A percentile compares a stretch with the other conserved stretches of the same genome.
Evolutionary conservation across 768 basidiomycete genomes (phyloP).

Genomic region (Calvatia gigantea): DNA sequence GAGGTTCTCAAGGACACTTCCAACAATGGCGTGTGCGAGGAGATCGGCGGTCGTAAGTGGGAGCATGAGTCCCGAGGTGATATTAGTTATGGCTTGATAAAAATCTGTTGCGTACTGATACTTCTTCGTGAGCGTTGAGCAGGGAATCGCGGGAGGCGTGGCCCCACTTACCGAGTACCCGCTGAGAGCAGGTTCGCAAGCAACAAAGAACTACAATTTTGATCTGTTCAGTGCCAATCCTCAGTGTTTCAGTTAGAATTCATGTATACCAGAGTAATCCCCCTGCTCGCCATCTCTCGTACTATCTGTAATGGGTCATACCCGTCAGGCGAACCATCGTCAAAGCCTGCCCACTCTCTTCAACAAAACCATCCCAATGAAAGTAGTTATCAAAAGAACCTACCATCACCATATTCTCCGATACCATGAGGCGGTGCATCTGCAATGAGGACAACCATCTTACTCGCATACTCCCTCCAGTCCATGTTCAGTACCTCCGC

Average conservation of each 20-base stretch:
- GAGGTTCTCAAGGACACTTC: slow-evolving; percentile 93
- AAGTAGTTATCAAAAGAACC: slow-evolving; percentile 17
- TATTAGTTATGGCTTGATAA: slow-evolving; percentile 87
- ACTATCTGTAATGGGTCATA: slow-evolving; percentile 86
- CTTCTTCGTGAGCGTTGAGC: slow-evolving; percentile 4
- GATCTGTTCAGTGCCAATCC: slow-evolving; percentile 11
- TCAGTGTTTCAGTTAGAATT: not conserved
- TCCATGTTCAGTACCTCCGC: slow-evolving; percentile 85
- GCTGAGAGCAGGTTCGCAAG: slow-evolving; percentile 94
- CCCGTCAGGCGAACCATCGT: slow-evolving; percentile 92
- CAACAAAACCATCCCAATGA: slow-evolving; percentile 10
- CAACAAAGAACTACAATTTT: slow-evolving; percentile 85
- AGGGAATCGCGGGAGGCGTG: not conserved
- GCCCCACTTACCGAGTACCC: slow-evolving; percentile 72
- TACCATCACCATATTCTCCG: slow-evolving; percentile 95
- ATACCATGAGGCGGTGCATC: slow-evolving; percentile 98
- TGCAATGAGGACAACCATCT: slow-evolving; percentile 95
- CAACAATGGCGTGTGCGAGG: slow-evolving; percentile 93
- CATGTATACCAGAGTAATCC: slow-evolving; percentile 79
- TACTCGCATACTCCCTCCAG: slow-evolving; percentile 85
- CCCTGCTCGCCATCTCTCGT: slow-evolving; percentile 84
- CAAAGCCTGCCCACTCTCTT: slow-evolving; percentile 58
- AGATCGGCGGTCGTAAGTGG: slow-evolving; percentile 94
- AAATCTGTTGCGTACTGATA: slow-evolving; percentile 87
- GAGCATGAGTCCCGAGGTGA: slow-evolving; percentile 95